These are phyloP conservation scores for Secale cereale DNA, from an alignment of 176 grass and related monocot genomes.

Conservation along the genomic window DNA sequence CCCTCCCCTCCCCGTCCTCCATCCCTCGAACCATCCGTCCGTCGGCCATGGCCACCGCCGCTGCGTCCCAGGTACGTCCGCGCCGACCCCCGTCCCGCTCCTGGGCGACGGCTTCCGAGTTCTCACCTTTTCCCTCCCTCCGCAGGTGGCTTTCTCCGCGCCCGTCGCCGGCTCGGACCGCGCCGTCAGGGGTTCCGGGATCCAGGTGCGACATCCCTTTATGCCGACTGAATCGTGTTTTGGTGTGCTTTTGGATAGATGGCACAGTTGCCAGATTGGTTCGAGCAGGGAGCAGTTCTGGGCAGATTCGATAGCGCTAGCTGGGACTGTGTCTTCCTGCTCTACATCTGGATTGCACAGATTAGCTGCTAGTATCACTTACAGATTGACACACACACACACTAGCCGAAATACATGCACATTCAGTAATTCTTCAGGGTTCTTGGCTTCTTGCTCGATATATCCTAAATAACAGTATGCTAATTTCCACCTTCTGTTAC, in stretches of 20 bases:
- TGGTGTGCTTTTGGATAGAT: neutral
- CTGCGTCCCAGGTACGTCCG: slow-evolving; percentile 25
- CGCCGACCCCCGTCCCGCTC: too few relatives aligned
- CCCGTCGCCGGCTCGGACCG: slow-evolving; percentile 31
- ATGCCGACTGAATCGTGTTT: neutral
- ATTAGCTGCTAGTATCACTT: neutral
- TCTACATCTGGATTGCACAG: too few relatives aligned
- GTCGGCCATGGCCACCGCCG: slow-evolving; percentile 33
- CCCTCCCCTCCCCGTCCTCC: neutral
- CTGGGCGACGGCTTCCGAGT: neutral
- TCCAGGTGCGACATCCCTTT: slow-evolving; percentile 23
- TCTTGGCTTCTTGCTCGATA: neutral
- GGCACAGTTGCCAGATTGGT: neutral
- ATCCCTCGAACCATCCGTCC: neutral
- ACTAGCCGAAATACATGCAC: too few relatives aligned
- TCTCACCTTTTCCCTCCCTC: too few relatives aligned
- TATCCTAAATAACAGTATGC: too few relatives aligned
- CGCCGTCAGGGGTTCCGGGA: slow-evolving; percentile 18
- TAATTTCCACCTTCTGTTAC: accelerated
- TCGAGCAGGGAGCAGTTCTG: neutral
- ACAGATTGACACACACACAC: too few relatives aligned
- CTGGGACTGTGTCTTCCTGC: neutral
- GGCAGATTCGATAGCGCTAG: too few relatives aligned
- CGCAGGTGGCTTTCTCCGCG: slow-evolving; percentile 35
- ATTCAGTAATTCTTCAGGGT: neutral